Evolutionary conservation across 305 asterid genomes (phyloP).

Genomic region (Fraxinus xanthoxyloides): DNA sequence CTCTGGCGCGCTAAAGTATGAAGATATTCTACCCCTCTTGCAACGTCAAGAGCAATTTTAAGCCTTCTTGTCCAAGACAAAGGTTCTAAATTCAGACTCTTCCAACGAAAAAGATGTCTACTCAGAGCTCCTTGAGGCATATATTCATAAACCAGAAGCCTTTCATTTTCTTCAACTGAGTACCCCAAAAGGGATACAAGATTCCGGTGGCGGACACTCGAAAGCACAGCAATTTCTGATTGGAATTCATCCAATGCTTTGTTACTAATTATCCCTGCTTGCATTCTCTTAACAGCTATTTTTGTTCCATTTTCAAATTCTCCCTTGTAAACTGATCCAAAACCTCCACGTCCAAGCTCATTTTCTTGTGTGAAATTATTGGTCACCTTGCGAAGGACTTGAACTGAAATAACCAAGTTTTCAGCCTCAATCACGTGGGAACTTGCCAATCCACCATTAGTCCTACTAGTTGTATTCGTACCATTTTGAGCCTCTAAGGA

Average conservation of each 20-base stretch:
- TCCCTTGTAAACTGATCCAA: constrained; percentile 82
- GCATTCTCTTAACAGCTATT: constrained; percentile 88
- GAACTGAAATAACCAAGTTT: constrained; percentile 45
- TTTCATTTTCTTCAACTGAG: constrained; percentile 66
- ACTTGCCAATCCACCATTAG: constrained; percentile 28
- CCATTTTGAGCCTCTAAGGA: constrained; percentile 21
- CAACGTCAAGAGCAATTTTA: constrained; percentile 74
- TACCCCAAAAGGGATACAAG: constrained; percentile 76
- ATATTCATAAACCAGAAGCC: constrained; percentile 73
- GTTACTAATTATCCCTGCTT: constrained; percentile 41
- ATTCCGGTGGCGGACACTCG: constrained; percentile 79
- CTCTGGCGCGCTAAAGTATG: constrained; percentile 68
- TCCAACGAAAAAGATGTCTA: constrained; percentile 73
- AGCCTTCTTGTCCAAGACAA: constrained; percentile 69
- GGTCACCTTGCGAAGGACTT: constrained; percentile 55
- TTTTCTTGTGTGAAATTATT: constrained; percentile 55
- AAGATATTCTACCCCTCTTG: constrained; percentile 78
- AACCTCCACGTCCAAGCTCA: constrained; percentile 87
- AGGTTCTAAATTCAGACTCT: constrained; percentile 54
- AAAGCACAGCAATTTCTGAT: constrained; percentile 76
- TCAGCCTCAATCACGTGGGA: constrained; percentile 41
- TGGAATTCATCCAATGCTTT: constrained; percentile 69
- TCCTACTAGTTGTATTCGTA: constrained; percentile 24
- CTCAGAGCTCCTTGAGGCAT: constrained; percentile 82
- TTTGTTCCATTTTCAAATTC: constrained; percentile 51